Evolutionary conservation across 495 filamentous ascomycete genomes (phyloP).

Genomic region (Chaetomium fimeti): DNA sequence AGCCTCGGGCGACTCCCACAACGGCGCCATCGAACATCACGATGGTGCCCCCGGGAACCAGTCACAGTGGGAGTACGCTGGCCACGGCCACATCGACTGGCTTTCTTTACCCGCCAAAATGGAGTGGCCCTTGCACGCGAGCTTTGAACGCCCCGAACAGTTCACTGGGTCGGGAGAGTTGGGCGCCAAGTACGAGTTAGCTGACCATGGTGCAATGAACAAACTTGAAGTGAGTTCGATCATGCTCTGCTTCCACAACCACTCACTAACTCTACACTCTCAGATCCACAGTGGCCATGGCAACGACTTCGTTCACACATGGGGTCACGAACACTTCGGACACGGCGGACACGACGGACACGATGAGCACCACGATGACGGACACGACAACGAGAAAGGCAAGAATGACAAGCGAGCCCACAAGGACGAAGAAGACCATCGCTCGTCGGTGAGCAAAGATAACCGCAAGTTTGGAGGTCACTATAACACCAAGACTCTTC

Average conservation of each 20-base stretch:
- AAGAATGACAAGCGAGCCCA: background rate
- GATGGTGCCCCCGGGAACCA: background rate
- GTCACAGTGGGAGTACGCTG: conserved; percentile 1
- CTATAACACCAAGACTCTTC: conserved; percentile 15
- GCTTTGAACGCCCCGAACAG: conserved; percentile 3
- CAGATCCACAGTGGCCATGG: conserved; percentile 13
- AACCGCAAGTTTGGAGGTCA: background rate
- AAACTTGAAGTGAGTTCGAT: background rate
- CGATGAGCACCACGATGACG: background rate
- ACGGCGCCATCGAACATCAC: background rate
- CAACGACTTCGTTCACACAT: conserved; percentile 1
- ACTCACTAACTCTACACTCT: background rate
- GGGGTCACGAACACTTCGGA: background rate
- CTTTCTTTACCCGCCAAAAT: conserved; percentile 7
- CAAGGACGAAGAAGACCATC: background rate
- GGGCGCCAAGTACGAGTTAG: conserved; percentile 2
- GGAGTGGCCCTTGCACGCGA: conserved; percentile 9
- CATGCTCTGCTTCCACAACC: background rate
- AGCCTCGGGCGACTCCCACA: background rate
- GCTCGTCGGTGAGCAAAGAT: background rate
- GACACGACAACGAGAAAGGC: background rate
- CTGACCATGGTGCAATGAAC: background rate
- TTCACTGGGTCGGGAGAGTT: background rate
- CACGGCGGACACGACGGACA: background rate
- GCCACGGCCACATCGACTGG: background rate